Conservation (phyloP, 352 stramenopile species). For the Phytopythium ostracodes region DNA sequence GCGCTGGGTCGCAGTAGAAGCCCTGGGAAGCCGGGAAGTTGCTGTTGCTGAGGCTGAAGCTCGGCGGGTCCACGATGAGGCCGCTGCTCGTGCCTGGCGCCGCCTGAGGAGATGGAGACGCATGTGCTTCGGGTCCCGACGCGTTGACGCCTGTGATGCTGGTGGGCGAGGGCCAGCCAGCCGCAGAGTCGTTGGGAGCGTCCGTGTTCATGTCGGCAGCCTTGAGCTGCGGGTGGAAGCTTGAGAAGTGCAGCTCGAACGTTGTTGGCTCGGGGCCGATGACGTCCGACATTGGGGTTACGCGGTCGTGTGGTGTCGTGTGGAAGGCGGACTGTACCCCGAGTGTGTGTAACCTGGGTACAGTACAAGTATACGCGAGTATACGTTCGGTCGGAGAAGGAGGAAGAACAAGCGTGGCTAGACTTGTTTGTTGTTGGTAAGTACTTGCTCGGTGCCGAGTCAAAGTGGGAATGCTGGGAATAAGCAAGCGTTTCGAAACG, state of each 20-base stretch:
- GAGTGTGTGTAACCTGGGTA: slow-evolving; percentile 2
- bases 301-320: background rate
- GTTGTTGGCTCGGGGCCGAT: background rate
- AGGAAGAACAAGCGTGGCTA: background rate
- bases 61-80: slow-evolving; percentile 5
- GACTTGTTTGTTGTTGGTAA: background rate
- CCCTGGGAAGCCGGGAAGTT: background rate
- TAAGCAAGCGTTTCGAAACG: slow-evolving; percentile 1
- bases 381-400: background rate
- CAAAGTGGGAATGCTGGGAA: background rate
- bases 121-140: background rate
- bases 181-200: background rate
- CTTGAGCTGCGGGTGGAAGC: slow-evolving; percentile 41
- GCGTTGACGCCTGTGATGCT: background rate
- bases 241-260: slow-evolving; percentile 32
- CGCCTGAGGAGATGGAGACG: background rate
- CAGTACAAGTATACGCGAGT: background rate
- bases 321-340: background rate
- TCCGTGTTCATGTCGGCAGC: slow-evolving; percentile 17
- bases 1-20: background rate
- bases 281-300: slow-evolving; percentile 7
- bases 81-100: background rate
- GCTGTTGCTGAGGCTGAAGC: slow-evolving; percentile 11
- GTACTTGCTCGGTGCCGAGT: slow-evolving; percentile 4
- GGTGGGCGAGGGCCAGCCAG: slow-evolving; percentile 27